phyloP scores from a whole-genome alignment of 192 early-diverging fungal species.

The Entomortierella lignicola region DNA sequence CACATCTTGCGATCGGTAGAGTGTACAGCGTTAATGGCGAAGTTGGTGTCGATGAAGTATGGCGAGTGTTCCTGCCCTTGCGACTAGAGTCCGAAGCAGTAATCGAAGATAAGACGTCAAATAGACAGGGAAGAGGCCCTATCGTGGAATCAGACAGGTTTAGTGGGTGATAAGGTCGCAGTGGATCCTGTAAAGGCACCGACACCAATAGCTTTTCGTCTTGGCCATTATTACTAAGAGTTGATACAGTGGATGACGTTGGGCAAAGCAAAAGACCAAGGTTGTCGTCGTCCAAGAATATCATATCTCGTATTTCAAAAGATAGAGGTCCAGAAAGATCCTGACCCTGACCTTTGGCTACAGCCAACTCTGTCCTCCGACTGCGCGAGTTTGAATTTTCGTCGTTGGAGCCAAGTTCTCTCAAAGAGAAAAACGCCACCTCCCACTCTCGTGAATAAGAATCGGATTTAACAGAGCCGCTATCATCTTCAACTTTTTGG shows the following conservation, averaged over 20 bases:
- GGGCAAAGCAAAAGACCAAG: constrained; percentile 12
- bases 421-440: constrained; percentile 8
- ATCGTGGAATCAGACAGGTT: not conserved
- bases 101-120: not conserved
- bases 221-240: not conserved
- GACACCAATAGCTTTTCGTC: constrained; percentile 17
- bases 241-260: not conserved
- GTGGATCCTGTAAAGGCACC: constrained; percentile 5
- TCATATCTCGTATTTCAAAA: constrained; percentile 15
- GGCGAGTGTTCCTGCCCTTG: not conserved
- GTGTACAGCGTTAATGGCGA: not conserved
- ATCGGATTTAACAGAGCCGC: too few relatives aligned
- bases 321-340: not conserved
- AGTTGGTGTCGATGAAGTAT: not conserved
- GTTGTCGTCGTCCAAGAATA: constrained; percentile 18
- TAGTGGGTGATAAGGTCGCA: constrained; percentile 10
- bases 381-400: not conserved
- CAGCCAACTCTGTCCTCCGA: not conserved
- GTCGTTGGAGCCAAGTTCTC: constrained; percentile 5
- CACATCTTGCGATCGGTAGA: not conserved
- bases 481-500: not conserved
- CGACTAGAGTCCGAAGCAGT: not conserved
- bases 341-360: not conserved
- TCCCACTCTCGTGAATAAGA: not conserved
- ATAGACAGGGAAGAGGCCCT: not conserved